Conservation (phyloP, 2,329 filamentous ascomycete genomes). For the Salinomyces thailandicus region DNA sequence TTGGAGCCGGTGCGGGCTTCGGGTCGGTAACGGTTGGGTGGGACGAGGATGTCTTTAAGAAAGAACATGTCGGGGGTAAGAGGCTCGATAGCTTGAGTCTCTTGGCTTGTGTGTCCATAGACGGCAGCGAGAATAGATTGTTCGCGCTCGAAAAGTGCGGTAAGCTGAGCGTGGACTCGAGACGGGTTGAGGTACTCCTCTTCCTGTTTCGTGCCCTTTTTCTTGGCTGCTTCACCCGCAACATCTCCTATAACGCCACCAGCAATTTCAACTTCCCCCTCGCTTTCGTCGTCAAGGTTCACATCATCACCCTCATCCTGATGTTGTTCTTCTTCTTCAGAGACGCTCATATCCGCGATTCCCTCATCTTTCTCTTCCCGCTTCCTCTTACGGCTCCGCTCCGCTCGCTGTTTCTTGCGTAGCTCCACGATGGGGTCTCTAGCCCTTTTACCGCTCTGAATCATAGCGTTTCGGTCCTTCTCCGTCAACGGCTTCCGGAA, state of each 20-base stretch:
- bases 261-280: conserved; percentile 24
- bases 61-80: conserved; percentile 73
- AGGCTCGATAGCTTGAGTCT: neutral
- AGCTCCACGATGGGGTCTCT: conserved; percentile 60
- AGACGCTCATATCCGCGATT: conserved; percentile 53
- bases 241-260: conserved; percentile 44
- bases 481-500: conserved; percentile 69
- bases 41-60: conserved; percentile 72
- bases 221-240: conserved; percentile 24
- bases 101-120: conserved; percentile 40
- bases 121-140: conserved; percentile 73
- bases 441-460: conserved; percentile 54
- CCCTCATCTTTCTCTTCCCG: conserved; percentile 53
- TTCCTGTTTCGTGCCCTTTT: conserved; percentile 30
- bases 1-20: conserved; percentile 72
- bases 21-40: conserved; percentile 84
- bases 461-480: conserved; percentile 71
- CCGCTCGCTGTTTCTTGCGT: conserved; percentile 31
- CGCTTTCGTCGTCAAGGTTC: conserved; percentile 31
- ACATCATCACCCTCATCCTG: conserved; percentile 21
- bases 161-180: conserved; percentile 71
- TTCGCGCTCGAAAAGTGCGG: conserved; percentile 76
- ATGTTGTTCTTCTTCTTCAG: conserved; percentile 34
- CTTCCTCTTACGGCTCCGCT: conserved; percentile 32
- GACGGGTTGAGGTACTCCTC: conserved; percentile 73